These are phyloP conservation scores for Paraurostyla sp. DNA, from an alignment of 73 alveolate species.

Conservation along the genomic window DNA sequence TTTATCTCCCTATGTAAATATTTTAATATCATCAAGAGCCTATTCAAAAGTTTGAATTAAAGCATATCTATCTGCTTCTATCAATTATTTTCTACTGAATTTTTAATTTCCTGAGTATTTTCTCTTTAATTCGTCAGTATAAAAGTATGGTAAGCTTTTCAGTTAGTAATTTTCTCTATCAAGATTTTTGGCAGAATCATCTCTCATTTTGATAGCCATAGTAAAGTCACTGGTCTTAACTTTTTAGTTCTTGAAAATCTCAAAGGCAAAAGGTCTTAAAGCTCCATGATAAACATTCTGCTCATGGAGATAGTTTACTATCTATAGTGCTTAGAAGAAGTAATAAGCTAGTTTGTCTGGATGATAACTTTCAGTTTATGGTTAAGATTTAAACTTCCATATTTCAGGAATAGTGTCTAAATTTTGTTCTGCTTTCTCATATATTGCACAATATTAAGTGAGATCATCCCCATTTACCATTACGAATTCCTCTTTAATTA, in stretches of 20 bases:
- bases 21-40: constrained; percentile 11
- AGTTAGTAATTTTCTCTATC: constrained; percentile 20
- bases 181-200: constrained; percentile 24
- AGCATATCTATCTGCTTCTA: constrained; percentile 24
- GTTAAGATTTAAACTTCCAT: constrained; percentile 15
- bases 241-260: constrained; percentile 2
- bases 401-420: constrained; percentile 14
- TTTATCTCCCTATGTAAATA: neutral
- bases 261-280: constrained; percentile 26
- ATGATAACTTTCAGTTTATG: neutral
- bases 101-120: neutral
- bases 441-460: neutral
- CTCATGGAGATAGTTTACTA: constrained; percentile 27
- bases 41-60: constrained; percentile 1
- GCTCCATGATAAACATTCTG: constrained; percentile 28
- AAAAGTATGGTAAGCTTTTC: constrained; percentile 7
- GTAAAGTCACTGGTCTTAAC: constrained; percentile 6
- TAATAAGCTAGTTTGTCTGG: constrained; percentile 35
- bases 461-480: neutral
- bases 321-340: constrained; percentile 5
- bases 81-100: neutral
- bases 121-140: neutral
- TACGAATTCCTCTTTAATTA: constrained; percentile 12
- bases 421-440: constrained; percentile 3
- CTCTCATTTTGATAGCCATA: constrained; percentile 12